Conservation (phyloP, 2,329 filamentous ascomycete genomes). For the Aureobasidium mangrovei region DNA sequence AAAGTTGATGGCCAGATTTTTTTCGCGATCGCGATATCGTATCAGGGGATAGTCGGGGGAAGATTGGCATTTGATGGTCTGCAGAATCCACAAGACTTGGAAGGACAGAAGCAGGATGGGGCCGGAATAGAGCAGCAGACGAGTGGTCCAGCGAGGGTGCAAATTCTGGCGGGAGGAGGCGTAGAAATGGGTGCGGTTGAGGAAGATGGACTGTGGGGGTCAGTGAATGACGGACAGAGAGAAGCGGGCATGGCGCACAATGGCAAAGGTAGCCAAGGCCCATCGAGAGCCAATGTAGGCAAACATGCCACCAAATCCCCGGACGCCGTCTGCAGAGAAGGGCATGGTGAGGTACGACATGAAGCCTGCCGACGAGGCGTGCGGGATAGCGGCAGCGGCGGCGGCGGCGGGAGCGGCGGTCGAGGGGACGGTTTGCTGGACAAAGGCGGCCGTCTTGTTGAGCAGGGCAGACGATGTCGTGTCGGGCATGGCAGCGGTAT, state of each 20-base stretch:
- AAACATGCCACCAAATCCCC: constrained; percentile 77
- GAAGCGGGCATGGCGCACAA: constrained; percentile 39
- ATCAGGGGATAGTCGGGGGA: constrained; percentile 37
- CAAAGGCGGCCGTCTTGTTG: constrained; percentile 32
- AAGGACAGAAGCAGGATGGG: constrained; percentile 62
- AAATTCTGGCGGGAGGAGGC: constrained; percentile 77
- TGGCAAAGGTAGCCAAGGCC: constrained; percentile 78
- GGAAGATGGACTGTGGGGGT: constrained; percentile 57
- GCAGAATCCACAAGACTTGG: constrained; percentile 63
- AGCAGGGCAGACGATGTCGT: constrained; percentile 25
- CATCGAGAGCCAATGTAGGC: constrained; percentile 86
- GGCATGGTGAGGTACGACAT: constrained; percentile 13
- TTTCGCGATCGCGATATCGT: constrained; percentile 38
- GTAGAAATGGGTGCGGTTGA: constrained; percentile 91
- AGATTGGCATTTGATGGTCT: constrained; percentile 88
- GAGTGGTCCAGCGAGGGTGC: constrained; percentile 62
- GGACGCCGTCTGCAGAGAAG: constrained; percentile 44
- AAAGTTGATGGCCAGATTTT: constrained; percentile 38
- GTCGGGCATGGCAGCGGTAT: constrained; percentile 42
- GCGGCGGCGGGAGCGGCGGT: constrained; percentile 17
- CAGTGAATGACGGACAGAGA: background rate
- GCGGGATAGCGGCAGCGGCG: constrained; percentile 22
- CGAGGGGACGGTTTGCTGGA: constrained; percentile 34
- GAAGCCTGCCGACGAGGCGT: constrained; percentile 15
- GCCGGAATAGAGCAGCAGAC: constrained; percentile 59